phyloP scores from a whole-genome alignment of 2,329 filamentous ascomycete species.

The Xylaria sp. region DNA sequence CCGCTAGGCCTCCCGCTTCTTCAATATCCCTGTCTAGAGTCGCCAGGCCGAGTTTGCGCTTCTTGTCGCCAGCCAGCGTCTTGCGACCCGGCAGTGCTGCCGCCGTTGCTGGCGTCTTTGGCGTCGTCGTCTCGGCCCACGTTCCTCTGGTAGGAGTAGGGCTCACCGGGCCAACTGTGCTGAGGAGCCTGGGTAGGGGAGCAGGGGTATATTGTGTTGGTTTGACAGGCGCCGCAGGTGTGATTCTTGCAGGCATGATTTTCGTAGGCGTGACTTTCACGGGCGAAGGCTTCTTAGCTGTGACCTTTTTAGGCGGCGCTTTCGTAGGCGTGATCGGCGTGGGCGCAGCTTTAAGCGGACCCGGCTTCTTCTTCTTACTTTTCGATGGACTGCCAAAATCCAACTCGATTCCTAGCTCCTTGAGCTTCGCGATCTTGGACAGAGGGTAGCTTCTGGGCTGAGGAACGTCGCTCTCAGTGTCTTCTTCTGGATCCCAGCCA shows the following conservation, averaged over 20 bases:
- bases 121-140: no score
- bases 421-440: not conserved
- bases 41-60: not conserved
- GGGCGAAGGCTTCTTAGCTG: no score
- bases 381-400: not conserved
- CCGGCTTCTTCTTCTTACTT: not conserved
- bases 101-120: no score
- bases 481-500: not conserved
- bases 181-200: no score
- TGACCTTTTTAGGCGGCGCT: no score
- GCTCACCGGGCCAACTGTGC: no score
- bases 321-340: not conserved
- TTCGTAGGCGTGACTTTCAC: no score
- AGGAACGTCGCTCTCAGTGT: not conserved
- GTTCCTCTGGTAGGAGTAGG: no score
- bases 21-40: not conserved
- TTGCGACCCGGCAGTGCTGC: not conserved
- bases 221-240: no score
- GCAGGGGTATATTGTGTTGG: no score
- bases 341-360: not conserved
- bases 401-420: not conserved
- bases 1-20: not conserved
- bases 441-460: not conserved
- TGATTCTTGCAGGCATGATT: no score
- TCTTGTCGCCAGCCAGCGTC: not conserved